Evolutionary conservation across 345 rosid genomes (phyloP).

Genomic region (Ailanthus altissimus): DNA sequence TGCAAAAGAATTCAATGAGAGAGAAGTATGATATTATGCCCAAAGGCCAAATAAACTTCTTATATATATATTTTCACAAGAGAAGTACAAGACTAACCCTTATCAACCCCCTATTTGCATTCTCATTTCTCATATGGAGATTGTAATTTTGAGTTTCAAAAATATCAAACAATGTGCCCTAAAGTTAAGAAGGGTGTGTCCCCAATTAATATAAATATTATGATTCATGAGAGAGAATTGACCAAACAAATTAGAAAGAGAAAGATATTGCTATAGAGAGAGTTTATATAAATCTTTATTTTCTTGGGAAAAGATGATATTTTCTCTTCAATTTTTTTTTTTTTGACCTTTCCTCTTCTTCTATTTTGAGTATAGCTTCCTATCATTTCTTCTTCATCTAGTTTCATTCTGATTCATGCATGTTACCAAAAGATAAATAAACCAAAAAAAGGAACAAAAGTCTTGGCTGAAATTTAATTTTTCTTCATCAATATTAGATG

Average conservation of each 20-base stretch:
- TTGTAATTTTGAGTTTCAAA: not conserved
- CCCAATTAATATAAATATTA: conserved; percentile 6
- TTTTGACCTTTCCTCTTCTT: conserved; percentile 33
- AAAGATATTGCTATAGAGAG: not conserved
- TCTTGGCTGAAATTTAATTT: not conserved
- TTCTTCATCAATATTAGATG: conserved; percentile 4
- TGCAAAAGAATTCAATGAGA: conserved; percentile 10
- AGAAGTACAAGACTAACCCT: not conserved
- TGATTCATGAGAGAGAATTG: conserved; percentile 14
- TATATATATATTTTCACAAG: not conserved
- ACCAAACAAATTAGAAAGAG: too few relatives aligned
- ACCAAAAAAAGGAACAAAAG: not conserved
- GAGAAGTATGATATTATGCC: conserved; percentile 27
- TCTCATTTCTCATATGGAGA: not conserved
- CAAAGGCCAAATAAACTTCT: conserved; percentile 12
- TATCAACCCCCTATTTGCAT: not conserved
- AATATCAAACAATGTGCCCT: conserved; percentile 18
- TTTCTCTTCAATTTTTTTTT: conserved; percentile 19
- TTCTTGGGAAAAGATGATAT: conserved; percentile 19
- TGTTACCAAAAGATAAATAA: conserved; percentile 4
- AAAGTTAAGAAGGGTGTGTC: conserved; percentile 10
- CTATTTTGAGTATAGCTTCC: conserved; percentile 7
- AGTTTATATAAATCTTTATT: conserved; percentile 36
- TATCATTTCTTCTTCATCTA: not conserved
- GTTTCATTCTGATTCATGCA: conserved; percentile 29